A percentile compares a stretch with the other conserved stretches of the same genome.
These are phyloP conservation scores for Styphnolobium japonicum DNA, from an alignment of 306 rosid species.

Conservation along the genomic window DNA sequence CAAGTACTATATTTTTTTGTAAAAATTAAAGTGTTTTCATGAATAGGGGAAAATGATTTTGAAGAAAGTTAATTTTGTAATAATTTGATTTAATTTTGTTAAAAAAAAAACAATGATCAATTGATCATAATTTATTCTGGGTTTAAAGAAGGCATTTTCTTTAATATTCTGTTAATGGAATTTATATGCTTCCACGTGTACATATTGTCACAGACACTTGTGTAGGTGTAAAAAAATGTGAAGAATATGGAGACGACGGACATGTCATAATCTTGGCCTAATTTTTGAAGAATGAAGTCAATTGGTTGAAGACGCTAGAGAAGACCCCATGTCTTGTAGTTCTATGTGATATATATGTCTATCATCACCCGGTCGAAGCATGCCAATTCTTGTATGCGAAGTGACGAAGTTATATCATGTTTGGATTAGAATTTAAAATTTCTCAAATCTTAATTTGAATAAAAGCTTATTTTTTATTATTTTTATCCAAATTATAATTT, in stretches of 20 bases:
- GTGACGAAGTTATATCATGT: neutral
- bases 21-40: no score
- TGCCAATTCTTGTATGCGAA: neutral
- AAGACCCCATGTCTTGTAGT: neutral
- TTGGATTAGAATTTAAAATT: no score
- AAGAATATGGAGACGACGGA: slow-evolving; percentile 10
- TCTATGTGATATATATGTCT: no score
- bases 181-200: slow-evolving; percentile 5
- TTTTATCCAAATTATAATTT: no score
- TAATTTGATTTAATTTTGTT: no score
- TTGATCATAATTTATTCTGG: no score
- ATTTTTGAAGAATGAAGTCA: slow-evolving; percentile 29
- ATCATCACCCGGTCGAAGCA: neutral
- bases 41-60: no score
- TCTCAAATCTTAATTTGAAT: no score
- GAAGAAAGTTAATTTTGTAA: no score
- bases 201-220: neutral
- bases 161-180: neutral
- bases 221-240: neutral
- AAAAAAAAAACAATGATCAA: no score
- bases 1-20: no score
- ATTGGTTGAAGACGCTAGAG: neutral
- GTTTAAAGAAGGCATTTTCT: neutral
- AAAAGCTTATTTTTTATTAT: no score
- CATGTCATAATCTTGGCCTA: slow-evolving; percentile 41